phyloP scores from a whole-genome alignment of 257 asterid genomes.

The Cinchona pubescens region DNA sequence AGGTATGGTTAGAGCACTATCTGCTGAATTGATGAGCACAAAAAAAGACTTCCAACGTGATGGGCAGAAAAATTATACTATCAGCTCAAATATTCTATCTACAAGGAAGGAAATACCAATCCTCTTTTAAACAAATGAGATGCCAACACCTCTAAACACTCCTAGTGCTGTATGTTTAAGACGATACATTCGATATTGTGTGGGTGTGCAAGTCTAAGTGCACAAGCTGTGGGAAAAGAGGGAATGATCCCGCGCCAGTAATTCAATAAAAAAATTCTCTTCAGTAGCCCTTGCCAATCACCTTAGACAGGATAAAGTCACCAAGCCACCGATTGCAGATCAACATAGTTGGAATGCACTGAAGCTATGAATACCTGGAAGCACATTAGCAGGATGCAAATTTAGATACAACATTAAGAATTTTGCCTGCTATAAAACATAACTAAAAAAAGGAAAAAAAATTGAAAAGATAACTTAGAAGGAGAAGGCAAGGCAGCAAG shows the following conservation, averaged over 20 bases:
- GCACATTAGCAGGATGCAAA: constrained; percentile 19
- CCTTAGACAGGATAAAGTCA: constrained; percentile 92
- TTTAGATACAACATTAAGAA: constrained; percentile 17
- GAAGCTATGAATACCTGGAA: constrained; percentile 85
- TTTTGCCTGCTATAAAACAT: constrained; percentile 8
- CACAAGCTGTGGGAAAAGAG: neutral
- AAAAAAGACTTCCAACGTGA: neutral
- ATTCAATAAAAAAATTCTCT: neutral
- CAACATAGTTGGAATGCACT: constrained; percentile 87
- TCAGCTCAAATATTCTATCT: neutral
- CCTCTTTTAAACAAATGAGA: neutral
- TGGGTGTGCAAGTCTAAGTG: neutral
- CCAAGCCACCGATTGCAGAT: constrained; percentile 98
- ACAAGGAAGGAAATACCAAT: neutral
- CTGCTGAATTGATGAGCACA: neutral
- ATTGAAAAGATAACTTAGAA: constrained; percentile 1
- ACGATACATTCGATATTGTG: neutral
- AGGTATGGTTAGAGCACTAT: neutral
- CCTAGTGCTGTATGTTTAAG: neutral
- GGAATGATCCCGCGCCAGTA: neutral
- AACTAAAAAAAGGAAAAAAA: constrained; percentile 8
- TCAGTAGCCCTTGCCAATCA: constrained; percentile 21
- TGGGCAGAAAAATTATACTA: neutral
- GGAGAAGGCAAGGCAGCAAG: constrained; percentile 21
- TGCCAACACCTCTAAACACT: neutral